These are phyloP conservation scores for Hypoxylon crocopeplum DNA, from an alignment of 495 filamentous ascomycete species.

Conservation along the genomic window DNA sequence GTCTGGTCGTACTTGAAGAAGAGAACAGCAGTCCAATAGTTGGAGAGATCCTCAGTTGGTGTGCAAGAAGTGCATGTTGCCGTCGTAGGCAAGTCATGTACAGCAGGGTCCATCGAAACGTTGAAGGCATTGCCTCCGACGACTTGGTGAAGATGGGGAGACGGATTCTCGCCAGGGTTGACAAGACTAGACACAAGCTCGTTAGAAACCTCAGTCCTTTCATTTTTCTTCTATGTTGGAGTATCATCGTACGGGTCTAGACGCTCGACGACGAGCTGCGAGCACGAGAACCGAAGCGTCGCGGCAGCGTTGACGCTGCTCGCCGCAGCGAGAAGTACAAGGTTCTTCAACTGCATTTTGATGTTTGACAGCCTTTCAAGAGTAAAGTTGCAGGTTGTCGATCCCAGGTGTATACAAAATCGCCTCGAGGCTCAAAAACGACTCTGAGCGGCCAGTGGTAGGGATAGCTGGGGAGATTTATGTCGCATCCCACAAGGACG, in stretches of 20 bases:
- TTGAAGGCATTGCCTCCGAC: constrained; percentile 49
- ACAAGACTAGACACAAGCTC: constrained; percentile 36
- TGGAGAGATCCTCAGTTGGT: constrained; percentile 43
- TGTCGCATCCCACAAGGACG: constrained; percentile 20
- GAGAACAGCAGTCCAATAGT: constrained; percentile 52
- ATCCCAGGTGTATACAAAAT: constrained; percentile 8
- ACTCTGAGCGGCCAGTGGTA: background rate
- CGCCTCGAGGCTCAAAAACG: constrained; percentile 6
- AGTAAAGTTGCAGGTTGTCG: constrained; percentile 5
- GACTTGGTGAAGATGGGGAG: constrained; percentile 45
- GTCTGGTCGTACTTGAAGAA: constrained; percentile 45
- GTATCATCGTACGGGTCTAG: constrained; percentile 46
- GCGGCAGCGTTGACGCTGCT: constrained; percentile 42
- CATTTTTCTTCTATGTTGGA: background rate
- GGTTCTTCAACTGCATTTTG: constrained; percentile 37
- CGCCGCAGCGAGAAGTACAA: constrained; percentile 37
- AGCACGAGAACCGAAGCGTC: constrained; percentile 53
- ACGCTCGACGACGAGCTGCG: constrained; percentile 53
- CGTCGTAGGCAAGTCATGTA: constrained; percentile 41
- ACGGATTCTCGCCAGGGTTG: constrained; percentile 41
- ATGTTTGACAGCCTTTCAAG: constrained; percentile 8
- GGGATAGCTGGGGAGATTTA: constrained; percentile 30
- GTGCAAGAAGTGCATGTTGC: constrained; percentile 47
- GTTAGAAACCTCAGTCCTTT: constrained; percentile 11
- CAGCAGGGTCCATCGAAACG: constrained; percentile 40